Percentiles rank a stretch among this genome's conserved stretches.
These are phyloP conservation scores for Curvularia lunata DNA, from an alignment of 2,329 filamentous ascomycete species.

Conservation along the genomic window DNA sequence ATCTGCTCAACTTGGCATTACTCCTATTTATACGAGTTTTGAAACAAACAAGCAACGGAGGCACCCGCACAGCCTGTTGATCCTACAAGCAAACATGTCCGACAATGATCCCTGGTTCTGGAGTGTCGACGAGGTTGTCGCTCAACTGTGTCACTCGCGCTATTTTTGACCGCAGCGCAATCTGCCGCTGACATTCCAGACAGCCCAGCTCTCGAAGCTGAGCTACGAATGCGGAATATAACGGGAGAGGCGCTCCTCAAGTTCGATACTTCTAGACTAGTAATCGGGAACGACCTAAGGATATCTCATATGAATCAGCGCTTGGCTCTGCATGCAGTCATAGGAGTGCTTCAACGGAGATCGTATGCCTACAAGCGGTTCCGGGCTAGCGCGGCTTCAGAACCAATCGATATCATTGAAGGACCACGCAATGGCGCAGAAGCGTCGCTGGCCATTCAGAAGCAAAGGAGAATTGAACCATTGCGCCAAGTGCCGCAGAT, in stretches of 20 bases:
- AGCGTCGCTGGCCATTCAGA: neutral
- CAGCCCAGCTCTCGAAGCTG: constrained; percentile 58
- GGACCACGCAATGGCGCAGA: neutral
- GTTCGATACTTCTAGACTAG: constrained; percentile 57
- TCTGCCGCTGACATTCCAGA: constrained; percentile 56
- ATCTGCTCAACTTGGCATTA: neutral
- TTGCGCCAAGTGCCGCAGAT: neutral
- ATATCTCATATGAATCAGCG: constrained; percentile 65
- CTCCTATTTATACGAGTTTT: neutral
- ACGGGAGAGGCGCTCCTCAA: constrained; percentile 69
- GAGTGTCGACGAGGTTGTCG: constrained; percentile 70
- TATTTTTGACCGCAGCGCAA: constrained; percentile 51
- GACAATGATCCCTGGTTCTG: constrained; percentile 73
- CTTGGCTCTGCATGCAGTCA: constrained; percentile 62
- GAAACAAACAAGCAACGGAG: neutral
- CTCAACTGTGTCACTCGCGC: constrained; percentile 66
- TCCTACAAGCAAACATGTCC: constrained; percentile 3
- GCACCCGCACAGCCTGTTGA: neutral
- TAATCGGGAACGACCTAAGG: constrained; percentile 56
- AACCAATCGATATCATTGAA: neutral
- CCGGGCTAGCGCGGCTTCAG: constrained; percentile 3
- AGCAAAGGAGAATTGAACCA: constrained; percentile 15
- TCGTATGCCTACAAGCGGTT: constrained; percentile 17
- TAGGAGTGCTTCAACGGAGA: constrained; percentile 59
- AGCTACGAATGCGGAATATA: constrained; percentile 67